Percentiles rank a stretch among this genome's conserved stretches.
phyloP scores from a whole-genome alignment of 257 asterid genomes.

The Lycium ferocissimum region DNA sequence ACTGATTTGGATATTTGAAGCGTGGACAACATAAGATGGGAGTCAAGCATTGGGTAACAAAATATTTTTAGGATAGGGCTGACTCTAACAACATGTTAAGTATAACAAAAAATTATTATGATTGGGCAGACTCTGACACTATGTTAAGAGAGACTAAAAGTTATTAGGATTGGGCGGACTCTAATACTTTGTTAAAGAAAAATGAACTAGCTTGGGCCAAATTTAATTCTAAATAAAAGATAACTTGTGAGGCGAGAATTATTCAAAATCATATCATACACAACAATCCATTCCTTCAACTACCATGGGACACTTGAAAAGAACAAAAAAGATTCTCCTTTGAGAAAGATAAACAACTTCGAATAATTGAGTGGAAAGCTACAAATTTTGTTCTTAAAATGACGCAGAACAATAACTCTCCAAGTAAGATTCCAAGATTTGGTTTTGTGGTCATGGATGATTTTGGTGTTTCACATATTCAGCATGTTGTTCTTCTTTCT shows the following conservation, averaged over 20 bases:
- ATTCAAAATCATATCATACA: background rate
- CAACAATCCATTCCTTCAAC: background rate
- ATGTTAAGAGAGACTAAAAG: no score
- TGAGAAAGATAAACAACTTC: slow-evolving; percentile 10
- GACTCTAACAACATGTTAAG: no score
- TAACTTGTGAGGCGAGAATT: background rate
- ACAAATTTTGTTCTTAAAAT: slow-evolving; percentile 25
- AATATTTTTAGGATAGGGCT: background rate
- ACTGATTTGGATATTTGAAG: background rate
- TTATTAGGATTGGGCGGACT: background rate
- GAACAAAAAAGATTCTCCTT: slow-evolving; percentile 2
- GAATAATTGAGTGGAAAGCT: slow-evolving; percentile 34
- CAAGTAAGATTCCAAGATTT: slow-evolving; percentile 12
- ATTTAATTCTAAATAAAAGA: background rate
- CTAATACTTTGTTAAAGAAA: background rate
- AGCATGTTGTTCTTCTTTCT: background rate
- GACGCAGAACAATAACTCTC: background rate
- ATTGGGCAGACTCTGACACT: no score
- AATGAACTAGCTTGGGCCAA: background rate
- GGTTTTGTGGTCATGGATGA: slow-evolving; percentile 11
- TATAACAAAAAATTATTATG: no score
- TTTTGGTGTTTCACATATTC: background rate
- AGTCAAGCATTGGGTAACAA: background rate
- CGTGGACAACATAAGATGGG: background rate
- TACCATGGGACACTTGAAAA: background rate